phyloP scores from a whole-genome alignment of 176 grass and related monocot genomes.

The Canna indica region DNA sequence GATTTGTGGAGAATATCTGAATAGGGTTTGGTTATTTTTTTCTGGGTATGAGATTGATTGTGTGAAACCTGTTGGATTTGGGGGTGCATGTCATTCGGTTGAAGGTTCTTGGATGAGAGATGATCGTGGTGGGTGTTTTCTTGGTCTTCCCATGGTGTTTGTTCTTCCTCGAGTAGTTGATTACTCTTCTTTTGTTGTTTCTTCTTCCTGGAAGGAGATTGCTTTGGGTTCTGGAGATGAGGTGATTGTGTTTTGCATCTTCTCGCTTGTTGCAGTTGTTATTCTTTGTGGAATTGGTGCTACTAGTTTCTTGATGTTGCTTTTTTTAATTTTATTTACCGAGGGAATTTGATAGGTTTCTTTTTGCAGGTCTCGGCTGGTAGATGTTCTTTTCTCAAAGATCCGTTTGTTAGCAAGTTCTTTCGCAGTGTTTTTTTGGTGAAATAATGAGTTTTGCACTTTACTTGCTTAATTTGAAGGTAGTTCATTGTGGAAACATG shows the following conservation, averaged over 20 bases:
- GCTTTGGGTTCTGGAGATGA: neutral
- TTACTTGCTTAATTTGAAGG: neutral
- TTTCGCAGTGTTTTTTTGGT: neutral
- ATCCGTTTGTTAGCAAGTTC: no score
- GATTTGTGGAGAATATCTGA: neutral
- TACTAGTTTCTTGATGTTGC: neutral
- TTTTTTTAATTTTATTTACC: neutral
- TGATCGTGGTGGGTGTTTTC: neutral
- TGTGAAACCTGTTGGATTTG: constrained; percentile 2
- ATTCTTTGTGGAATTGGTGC: neutral
- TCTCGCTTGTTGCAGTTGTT: neutral
- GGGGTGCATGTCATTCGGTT: neutral
- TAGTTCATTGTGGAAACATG: neutral
- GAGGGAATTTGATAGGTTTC: neutral
- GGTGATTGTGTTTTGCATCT: neutral
- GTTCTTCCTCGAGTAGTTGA: neutral
- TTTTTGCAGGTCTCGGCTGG: no score
- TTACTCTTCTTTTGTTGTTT: neutral
- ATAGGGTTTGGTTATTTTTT: neutral
- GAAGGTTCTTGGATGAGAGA: neutral
- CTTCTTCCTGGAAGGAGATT: neutral
- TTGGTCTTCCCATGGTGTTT: neutral
- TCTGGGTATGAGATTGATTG: neutral
- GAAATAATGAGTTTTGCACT: neutral
- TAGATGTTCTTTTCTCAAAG: no score